phyloP scores from a whole-genome alignment of 768 basidiomycete genomes.

The Boletus rubescentipes region DNA sequence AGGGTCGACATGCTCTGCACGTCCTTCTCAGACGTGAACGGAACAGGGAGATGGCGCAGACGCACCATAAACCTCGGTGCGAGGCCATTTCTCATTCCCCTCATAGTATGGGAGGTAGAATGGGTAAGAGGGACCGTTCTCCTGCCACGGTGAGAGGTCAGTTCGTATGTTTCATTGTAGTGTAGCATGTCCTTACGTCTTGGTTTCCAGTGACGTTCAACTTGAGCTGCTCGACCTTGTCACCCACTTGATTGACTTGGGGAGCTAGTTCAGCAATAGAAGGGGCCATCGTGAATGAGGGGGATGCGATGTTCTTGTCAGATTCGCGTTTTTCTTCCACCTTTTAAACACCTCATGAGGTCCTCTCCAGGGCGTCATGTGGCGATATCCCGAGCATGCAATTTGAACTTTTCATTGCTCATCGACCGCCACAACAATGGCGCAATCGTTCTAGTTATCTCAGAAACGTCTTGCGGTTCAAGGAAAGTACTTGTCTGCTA shows the following conservation, averaged over 20 bases:
- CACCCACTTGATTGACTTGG: not conserved
- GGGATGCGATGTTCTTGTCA: too few relatives aligned
- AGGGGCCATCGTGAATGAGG: constrained; percentile 9
- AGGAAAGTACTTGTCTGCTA: not conserved
- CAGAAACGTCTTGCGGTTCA: too few relatives aligned
- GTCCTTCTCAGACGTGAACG: too few relatives aligned
- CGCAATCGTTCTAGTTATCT: too few relatives aligned
- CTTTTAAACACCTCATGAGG: not conserved
- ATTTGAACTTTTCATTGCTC: too few relatives aligned
- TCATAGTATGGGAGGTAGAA: constrained; percentile 50
- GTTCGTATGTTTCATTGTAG: too few relatives aligned
- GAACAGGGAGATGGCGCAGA: too few relatives aligned
- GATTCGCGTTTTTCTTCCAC: too few relatives aligned
- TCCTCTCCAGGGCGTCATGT: not conserved
- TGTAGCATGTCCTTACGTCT: not conserved
- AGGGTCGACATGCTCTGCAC: constrained; percentile 41
- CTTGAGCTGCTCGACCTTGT: constrained; percentile 4
- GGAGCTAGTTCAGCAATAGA: constrained; percentile 9
- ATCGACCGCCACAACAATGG: too few relatives aligned
- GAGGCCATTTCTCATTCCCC: constrained; percentile 48
- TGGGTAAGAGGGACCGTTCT: constrained; percentile 47
- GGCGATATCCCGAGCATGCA: not conserved
- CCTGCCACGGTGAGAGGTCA: not conserved
- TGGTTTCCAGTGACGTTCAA: not conserved
- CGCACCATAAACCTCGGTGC: constrained; percentile 35